Percentiles rank a stretch among this genome's conserved stretches.
Evolutionary conservation across 345 rosid genomes (phyloP).

Genomic region (Lumnitzera racemosa): DNA sequence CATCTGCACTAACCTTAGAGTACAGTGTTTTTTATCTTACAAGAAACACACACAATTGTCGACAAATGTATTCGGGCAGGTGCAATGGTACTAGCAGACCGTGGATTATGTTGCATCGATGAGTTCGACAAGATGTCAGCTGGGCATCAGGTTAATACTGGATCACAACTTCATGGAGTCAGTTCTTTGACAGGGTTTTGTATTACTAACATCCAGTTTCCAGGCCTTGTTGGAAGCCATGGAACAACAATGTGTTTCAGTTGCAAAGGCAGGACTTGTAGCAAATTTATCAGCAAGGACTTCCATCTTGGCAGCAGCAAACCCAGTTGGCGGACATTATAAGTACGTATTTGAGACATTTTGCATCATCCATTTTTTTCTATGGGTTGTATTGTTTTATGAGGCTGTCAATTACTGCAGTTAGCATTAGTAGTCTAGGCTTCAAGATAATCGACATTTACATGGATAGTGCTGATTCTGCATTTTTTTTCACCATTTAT

Average conservation of each 20-base stretch:
- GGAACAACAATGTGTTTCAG: constrained; percentile 99
- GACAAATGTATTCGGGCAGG: constrained; percentile 30
- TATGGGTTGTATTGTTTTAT: background rate
- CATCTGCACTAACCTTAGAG: too few relatives aligned
- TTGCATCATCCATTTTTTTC: background rate
- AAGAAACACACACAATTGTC: constrained; percentile 3
- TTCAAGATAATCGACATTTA: too few relatives aligned
- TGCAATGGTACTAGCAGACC: constrained; percentile 98
- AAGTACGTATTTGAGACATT: constrained; percentile 42
- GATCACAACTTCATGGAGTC: constrained; percentile 4
- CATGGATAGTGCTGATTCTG: too few relatives aligned
- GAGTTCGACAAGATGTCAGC: constrained; percentile 98
- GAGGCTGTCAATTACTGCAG: too few relatives aligned
- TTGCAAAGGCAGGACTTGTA: constrained; percentile 96
- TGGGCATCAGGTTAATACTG: constrained; percentile 75
- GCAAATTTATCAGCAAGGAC: constrained; percentile 97
- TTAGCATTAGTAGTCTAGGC: too few relatives aligned
- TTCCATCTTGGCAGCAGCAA: constrained; percentile 95
- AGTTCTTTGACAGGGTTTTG: constrained; percentile 8
- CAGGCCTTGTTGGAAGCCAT: constrained; percentile 98
- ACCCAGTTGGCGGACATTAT: constrained; percentile 97
- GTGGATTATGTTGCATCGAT: constrained; percentile 94
- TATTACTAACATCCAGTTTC: constrained; percentile 18
- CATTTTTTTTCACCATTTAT: too few relatives aligned
- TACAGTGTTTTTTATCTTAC: background rate